A percentile compares a stretch with the other conserved stretches of the same genome.
Conservation (phyloP, 306 rosid species). For the Canavalia gladiata region DNA sequence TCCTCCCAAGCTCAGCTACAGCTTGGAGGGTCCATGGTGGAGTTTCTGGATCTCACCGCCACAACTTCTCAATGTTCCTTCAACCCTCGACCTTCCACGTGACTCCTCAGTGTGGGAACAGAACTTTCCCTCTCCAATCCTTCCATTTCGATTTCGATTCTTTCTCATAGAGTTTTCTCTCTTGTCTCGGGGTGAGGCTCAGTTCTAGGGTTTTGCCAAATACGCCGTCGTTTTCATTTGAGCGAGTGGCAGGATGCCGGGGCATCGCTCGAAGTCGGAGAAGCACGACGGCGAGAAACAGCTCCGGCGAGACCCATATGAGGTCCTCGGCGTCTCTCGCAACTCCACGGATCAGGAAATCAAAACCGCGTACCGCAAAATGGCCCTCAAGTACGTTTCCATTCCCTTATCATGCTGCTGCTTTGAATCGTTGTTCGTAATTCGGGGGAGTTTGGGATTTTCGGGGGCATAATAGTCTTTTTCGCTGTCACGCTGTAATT, state of each 20-base stretch:
- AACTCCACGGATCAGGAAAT: constrained; percentile 95
- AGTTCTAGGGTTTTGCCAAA: constrained; percentile 64
- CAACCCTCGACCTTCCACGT: constrained; percentile 1
- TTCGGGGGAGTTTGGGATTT: background rate
- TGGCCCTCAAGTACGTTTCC: constrained; percentile 92
- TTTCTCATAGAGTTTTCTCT: background rate
- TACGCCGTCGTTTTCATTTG: constrained; percentile 39
- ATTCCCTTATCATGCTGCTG: background rate
- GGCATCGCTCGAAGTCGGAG: constrained; percentile 81
- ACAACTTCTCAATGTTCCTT: constrained; percentile 41
- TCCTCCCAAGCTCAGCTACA: constrained; percentile 52
- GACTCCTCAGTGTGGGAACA: constrained; percentile 1
- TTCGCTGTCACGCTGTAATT: background rate
- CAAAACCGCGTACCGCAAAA: constrained; percentile 87
- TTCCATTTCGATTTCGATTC: constrained; percentile 31
- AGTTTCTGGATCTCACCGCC: constrained; percentile 59
- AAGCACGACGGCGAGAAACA: constrained; percentile 71
- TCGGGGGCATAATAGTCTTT: constrained; percentile 32
- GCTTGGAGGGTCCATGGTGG: constrained; percentile 61
- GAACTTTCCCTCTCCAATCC: constrained; percentile 27
- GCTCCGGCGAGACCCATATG: constrained; percentile 94
- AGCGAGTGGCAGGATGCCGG: constrained; percentile 70
- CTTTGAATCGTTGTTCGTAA: background rate
- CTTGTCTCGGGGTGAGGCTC: background rate
- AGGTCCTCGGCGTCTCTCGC: constrained; percentile 90